A percentile compares a stretch with the other conserved stretches of the same genome.
phyloP scores from a whole-genome alignment of 1,284 basidiomycete species.

The Cryptococcus deneoformans region DNA sequence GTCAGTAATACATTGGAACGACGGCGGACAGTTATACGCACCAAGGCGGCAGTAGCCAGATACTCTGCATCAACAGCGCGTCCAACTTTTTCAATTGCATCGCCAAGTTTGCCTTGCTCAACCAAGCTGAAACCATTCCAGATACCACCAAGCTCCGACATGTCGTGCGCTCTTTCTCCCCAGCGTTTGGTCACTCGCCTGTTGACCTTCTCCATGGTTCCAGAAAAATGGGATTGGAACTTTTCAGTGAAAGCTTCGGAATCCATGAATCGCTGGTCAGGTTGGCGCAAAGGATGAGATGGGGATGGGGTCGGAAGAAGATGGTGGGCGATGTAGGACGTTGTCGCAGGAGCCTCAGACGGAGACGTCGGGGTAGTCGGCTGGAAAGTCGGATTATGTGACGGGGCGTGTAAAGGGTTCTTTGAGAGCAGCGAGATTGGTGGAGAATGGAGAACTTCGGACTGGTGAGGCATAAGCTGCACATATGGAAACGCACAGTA shows the following conservation, averaged over 20 bases:
- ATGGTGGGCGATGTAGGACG: conserved; percentile 50
- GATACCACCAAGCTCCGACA: conserved; percentile 90
- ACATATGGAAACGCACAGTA: not conserved
- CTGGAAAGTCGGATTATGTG: conserved; percentile 77
- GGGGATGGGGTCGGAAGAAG: conserved; percentile 81
- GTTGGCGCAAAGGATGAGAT: conserved; percentile 76
- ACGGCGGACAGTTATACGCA: conserved; percentile 49
- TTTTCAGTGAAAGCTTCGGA: conserved; percentile 96
- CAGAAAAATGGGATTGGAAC: conserved; percentile 86
- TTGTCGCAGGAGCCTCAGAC: conserved; percentile 54
- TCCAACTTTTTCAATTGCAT: conserved; percentile 56
- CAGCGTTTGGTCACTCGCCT: conserved; percentile 87
- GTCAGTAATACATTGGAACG: not conserved
- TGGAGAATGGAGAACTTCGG: conserved; percentile 86
- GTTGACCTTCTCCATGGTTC: conserved; percentile 95
- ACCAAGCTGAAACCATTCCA: conserved; percentile 95
- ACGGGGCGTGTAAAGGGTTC: conserved; percentile 92
- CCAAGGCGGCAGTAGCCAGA: conserved; percentile 83
- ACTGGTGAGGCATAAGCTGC: conserved; percentile 52
- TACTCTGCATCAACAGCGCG: conserved; percentile 95
- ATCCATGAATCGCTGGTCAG: conserved; percentile 92
- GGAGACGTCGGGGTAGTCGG: conserved; percentile 29
- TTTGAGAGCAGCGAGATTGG: conserved; percentile 88
- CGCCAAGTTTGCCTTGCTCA: conserved; percentile 37
- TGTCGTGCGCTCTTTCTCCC: conserved; percentile 87